Base-by-base conservation (phyloP, 352 stramenopile species). In the Phytophthora pini region DNA sequence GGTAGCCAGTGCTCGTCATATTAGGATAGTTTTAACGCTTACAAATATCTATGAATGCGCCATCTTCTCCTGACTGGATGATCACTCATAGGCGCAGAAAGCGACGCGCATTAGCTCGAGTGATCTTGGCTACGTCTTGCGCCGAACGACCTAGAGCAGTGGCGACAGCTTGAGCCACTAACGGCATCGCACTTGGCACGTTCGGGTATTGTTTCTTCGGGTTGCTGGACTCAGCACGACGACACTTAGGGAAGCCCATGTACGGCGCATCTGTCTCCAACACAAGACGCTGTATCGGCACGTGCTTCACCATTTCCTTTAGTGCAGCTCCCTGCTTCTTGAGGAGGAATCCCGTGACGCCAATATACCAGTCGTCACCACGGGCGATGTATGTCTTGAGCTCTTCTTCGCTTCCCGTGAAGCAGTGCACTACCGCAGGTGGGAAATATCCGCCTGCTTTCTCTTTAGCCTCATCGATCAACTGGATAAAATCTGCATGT, bases 201-300 rank as follows among this genome's bases (percentile, higher is more conserved):
- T 95, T 95, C 26, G 87, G 87, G 55, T 84, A 92, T 74, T 93
- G 82, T 59, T 86, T 82, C 55, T 93, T 93, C 4, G 10, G 17
- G 27, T 82, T 58, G 24, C 32, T 67, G 0, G 31, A 1, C 46
- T 90, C 82, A 27, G 60, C 60, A 29, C 54, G 46, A 24, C 84
- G 79, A 43, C 84, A 93, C 32, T 83, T 82, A 0, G 90, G 81
- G 31, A 93, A 92, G 11, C 84, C 82, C 92, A 98, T 97, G 69
- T 96, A 98, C 26, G 93, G 93, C 48, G 92, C 89, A 70, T 98
- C 92, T 5, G 93, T 98, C 76, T 98, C 93, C 44, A 98, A 77
- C 43, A 98, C 82, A 5, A 98, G 78, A 34, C 80, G 76, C 55
- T 97, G 61, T 11, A 97, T 56, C 6, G 90, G 88, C 31, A 98